phyloP scores from a whole-genome alignment of 2,329 filamentous ascomycete genomes.

The Epichloe festucae region DNA sequence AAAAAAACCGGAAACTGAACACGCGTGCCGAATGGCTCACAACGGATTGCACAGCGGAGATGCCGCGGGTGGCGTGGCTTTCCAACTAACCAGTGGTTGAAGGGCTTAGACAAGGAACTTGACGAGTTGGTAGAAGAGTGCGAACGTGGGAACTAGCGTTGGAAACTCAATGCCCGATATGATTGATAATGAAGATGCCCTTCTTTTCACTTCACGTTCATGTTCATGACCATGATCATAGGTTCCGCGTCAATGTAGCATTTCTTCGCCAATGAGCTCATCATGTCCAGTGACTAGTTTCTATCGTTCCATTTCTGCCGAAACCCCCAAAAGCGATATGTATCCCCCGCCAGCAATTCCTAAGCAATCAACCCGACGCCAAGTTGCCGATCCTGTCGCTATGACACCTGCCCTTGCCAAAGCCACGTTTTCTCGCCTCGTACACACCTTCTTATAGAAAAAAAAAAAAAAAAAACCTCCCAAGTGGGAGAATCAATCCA shows the following conservation, averaged over 20 bases:
- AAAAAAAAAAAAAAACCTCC: too few species aligned
- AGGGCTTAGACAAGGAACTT: not conserved
- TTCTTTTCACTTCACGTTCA: too few species aligned
- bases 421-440: too few species aligned
- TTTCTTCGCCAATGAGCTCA: too few species aligned
- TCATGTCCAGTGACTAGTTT: too few species aligned
- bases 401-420: too few species aligned
- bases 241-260: too few species aligned
- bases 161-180: not conserved
- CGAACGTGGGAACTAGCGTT: not conserved
- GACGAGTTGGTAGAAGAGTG: not conserved
- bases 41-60: not conserved
- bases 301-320: not conserved
- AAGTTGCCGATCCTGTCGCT: not conserved
- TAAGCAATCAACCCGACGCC: not conserved
- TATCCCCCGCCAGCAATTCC: not conserved
- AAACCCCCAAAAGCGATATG: not conserved
- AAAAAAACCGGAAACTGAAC: not conserved
- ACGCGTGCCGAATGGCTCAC: not conserved
- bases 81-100: not conserved
- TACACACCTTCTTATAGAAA: too few species aligned
- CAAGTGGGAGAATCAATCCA: too few species aligned
- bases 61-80: not conserved
- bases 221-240: too few species aligned
- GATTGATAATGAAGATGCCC: not conserved